Base-by-base conservation (phyloP, 768 basidiomycete genomes). In the Rhizopogon salebrosus region DNA sequence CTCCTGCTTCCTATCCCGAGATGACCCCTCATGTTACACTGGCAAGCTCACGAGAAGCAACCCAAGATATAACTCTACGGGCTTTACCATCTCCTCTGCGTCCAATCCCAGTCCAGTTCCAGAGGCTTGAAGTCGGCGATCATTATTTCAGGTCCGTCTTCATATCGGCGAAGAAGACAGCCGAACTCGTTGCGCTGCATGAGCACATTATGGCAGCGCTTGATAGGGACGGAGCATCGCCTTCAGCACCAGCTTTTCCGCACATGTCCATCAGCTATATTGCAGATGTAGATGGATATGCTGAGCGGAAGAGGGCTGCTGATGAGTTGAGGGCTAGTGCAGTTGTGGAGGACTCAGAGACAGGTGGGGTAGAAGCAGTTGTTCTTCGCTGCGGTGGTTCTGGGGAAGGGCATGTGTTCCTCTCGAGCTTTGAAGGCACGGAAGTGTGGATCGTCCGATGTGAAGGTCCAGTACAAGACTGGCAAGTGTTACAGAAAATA, bases 201-300 rank as follows among this genome's bases (percentile, higher is more conserved):
- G 64, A 58, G 27, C 59, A 72, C 27, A 69, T 89, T 26, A 73
- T 79, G 51, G 59, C 61, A 5, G 58, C 61, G 22, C 58, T 77
- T n/a, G 59, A 55, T 39, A 48, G 37, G 20, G 63, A 75, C 22
- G 63, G 64, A 4, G 53, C 77, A 7, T 68, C 75, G 22, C 73
- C 78, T 1, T 60, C 61, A 3, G 82, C 85, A 1, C 85, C 86
- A 0, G 66, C 72, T 34, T 86, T 80, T 56, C 85, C 88, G 6
- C 89, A 92, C 64, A 56, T 89, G 56, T 91, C 89, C 34, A 59
- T 92, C 54, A 84, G 79, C 60, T 92, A 92, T 62, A 82, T 90
- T 54, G 73, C 72, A 24, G 82, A 90, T 53, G 73, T 75, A n/a
- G 87, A 90, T 56, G 75, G 76, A 3, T 61, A 10, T 18, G 75